Percentiles rank a stretch among this genome's conserved stretches.
Conservation (phyloP, 352 stramenopile species). For the Phytopythium boreale region DNA sequence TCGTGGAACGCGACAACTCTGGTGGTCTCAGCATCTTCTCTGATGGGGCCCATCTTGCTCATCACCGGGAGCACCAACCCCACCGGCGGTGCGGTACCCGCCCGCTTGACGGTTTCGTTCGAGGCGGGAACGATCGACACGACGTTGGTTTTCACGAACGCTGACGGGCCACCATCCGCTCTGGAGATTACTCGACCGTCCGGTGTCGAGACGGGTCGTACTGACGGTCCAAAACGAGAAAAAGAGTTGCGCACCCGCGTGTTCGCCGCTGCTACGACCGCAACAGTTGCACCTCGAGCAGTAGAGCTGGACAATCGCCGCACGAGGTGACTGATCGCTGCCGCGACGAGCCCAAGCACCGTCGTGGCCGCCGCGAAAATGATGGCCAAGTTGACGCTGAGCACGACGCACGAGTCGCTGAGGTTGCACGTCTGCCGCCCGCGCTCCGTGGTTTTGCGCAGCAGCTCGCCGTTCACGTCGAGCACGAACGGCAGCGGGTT, state of each 20-base stretch:
- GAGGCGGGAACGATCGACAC: background rate
- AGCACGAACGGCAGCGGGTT: conserved; percentile 13
- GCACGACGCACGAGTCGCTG: conserved; percentile 22
- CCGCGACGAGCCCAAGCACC: conserved; percentile 9
- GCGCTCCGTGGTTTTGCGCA: conserved; percentile 15
- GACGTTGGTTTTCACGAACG: background rate
- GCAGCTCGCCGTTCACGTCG: conserved; percentile 19
- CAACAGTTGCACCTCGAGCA: background rate
- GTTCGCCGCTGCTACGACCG: background rate
- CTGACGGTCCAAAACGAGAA: background rate
- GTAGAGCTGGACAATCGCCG: background rate
- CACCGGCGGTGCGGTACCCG: too few relatives aligned
- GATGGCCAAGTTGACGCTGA: conserved; percentile 20
- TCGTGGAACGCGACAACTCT: background rate
- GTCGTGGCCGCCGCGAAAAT: conserved; percentile 16
- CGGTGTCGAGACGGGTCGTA: background rate
- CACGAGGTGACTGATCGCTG: background rate
- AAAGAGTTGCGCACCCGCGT: background rate
- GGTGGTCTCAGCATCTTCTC: background rate
- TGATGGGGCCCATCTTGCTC: background rate
- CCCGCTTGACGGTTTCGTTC: background rate
- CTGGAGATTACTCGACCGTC: background rate
- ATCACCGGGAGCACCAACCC: background rate
- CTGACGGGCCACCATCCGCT: background rate
- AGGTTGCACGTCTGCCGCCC: conserved; percentile 22